Percentiles rank a stretch among this genome's conserved stretches.
phyloP scores from a whole-genome alignment of 768 basidiomycete genomes.

The Boletus tylopilopsis region DNA sequence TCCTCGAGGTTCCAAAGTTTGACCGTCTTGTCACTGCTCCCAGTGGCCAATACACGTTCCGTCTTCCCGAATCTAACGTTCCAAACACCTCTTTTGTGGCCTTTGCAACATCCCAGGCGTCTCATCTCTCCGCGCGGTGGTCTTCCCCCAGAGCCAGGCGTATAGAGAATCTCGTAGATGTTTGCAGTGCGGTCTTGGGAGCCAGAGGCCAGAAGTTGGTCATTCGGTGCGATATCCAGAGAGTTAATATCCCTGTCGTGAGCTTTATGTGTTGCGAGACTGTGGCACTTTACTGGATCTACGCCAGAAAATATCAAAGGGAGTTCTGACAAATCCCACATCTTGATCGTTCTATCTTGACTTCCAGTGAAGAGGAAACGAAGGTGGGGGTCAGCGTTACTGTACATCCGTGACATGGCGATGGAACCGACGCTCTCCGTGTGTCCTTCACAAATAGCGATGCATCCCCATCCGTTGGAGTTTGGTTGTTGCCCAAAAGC shows the following conservation, averaged over 20 bases:
- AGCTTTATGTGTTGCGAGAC: constrained; percentile 81
- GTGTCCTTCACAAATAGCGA: constrained; percentile 90
- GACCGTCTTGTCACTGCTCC: constrained; percentile 93
- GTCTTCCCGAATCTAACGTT: constrained; percentile 81
- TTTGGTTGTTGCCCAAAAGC: constrained; percentile 29
- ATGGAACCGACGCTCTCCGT: constrained; percentile 91
- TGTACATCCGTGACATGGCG: constrained; percentile 58
- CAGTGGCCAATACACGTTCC: constrained; percentile 85
- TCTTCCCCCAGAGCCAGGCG: constrained; percentile 34
- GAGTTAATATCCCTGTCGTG: constrained; percentile 99
- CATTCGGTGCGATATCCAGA: constrained; percentile 88
- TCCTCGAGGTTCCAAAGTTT: constrained; percentile 94
- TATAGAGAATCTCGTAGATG: constrained; percentile 73
- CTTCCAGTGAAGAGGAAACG: constrained; percentile 91
- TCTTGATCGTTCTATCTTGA: constrained; percentile 96
- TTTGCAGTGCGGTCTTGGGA: constrained; percentile 96
- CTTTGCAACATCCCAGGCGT: constrained; percentile 84
- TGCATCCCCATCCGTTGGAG: constrained; percentile 48
- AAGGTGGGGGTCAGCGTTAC: constrained; percentile 27
- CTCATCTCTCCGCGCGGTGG: constrained; percentile 65
- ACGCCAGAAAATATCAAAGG: constrained; percentile 29
- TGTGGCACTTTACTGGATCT: constrained; percentile 53
- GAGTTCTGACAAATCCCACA: constrained; percentile 85
- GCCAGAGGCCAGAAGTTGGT: constrained; percentile 83
- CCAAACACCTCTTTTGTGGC: constrained; percentile 98